Percentiles rank a stretch among this genome's conserved stretches.
phyloP scores from a whole-genome alignment of 1,284 basidiomycete genomes.

The Trichosporon sp. region DNA sequence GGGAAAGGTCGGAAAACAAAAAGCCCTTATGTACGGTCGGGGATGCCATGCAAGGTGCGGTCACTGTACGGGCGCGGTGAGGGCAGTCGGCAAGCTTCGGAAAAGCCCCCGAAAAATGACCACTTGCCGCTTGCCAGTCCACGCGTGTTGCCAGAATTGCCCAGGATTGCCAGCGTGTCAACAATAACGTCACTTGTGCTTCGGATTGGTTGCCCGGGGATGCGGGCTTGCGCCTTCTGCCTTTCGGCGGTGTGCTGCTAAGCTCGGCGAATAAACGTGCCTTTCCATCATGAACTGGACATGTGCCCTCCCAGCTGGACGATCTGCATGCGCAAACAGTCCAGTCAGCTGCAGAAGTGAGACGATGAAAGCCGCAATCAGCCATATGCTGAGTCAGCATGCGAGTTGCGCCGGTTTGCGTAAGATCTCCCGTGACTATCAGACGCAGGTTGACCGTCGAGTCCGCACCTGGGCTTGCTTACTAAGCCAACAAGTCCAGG shows the following conservation, averaged over 20 bases:
- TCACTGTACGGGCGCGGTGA: background rate
- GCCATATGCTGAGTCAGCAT: constrained; percentile 6
- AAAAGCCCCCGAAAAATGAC: constrained; percentile 9
- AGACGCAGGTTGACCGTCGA: background rate
- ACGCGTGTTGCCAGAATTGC: too few species aligned
- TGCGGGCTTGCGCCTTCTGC: background rate
- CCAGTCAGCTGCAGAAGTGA: background rate
- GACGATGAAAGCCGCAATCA: constrained; percentile 14
- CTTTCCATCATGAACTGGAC: constrained; percentile 6
- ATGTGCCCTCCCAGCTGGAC: background rate
- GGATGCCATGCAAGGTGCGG: background rate
- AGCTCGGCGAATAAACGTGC: background rate
- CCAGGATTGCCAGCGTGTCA: background rate
- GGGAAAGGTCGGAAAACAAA: background rate
- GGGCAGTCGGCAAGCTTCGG: constrained; percentile 10
- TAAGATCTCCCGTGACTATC: background rate
- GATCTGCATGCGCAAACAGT: background rate
- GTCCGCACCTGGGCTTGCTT: background rate
- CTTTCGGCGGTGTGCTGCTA: background rate
- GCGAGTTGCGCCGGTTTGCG: background rate
- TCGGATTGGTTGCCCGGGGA: background rate
- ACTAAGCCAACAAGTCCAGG: background rate
- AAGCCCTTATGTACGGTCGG: constrained; percentile 5
- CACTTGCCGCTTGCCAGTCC: background rate
- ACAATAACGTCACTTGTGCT: constrained; percentile 15